A percentile compares a stretch with the other conserved stretches of the same genome.
These are phyloP conservation scores for Ophiocordyceps unilateralis DNA, from an alignment of 2,329 filamentous ascomycete genomes.

Conservation along the genomic window DNA sequence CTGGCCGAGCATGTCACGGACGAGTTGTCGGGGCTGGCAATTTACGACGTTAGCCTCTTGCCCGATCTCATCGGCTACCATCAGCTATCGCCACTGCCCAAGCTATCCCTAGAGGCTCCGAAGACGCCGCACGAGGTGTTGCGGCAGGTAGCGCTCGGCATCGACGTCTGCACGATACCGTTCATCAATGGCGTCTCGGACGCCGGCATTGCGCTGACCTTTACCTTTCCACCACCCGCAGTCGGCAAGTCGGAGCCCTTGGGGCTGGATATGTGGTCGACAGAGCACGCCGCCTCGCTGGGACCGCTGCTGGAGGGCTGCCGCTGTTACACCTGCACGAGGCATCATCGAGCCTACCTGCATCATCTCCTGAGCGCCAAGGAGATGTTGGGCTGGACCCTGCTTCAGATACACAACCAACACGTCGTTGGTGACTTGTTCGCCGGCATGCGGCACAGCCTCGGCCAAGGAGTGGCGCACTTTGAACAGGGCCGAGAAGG, in stretches of 20 bases:
- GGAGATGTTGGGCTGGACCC: constrained; percentile 92
- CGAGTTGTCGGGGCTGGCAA: constrained; percentile 48
- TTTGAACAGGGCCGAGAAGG: constrained; percentile 37
- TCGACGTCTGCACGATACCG: constrained; percentile 64
- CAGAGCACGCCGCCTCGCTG: constrained; percentile 42
- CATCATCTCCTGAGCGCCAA: constrained; percentile 77
- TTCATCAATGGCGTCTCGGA: constrained; percentile 64
- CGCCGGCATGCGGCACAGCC: constrained; percentile 44
- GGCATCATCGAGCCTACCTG: constrained; percentile 73
- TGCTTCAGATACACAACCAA: constrained; percentile 88
- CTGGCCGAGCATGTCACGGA: constrained; percentile 45
- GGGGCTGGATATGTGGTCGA: constrained; percentile 63
- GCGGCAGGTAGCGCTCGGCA: constrained; percentile 55
- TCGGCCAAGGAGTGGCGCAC: constrained; percentile 32
- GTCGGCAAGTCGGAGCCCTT: constrained; percentile 26
- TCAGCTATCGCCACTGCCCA: constrained; percentile 44
- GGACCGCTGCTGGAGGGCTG: constrained; percentile 47
- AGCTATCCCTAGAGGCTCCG: constrained; percentile 56
- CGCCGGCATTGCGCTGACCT: constrained; percentile 67
- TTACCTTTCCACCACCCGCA: constrained; percentile 44
- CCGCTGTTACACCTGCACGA: constrained; percentile 65
- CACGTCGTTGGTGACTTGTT: constrained; percentile 60
- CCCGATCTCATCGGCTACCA: constrained; percentile 41
- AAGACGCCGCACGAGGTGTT: constrained; percentile 61
- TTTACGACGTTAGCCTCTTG: constrained; percentile 60